Percentiles rank a stretch among this genome's conserved stretches.
Evolutionary conservation across 495 filamentous ascomycete genomes (phyloP).

Genomic region (Aspergillus saccharolyticus): DNA sequence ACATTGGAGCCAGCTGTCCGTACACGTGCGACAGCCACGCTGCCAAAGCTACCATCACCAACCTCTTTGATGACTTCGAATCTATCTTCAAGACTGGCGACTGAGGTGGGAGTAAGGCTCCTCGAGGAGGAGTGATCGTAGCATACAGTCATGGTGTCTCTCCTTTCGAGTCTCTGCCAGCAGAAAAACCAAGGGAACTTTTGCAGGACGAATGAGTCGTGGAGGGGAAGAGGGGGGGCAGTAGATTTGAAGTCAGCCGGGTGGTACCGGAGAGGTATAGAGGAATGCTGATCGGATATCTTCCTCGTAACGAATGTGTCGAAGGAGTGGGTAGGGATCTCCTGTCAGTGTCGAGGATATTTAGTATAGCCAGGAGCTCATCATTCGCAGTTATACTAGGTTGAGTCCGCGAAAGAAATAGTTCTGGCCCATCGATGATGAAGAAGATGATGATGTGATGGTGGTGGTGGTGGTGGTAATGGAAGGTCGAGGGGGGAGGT

Average conservation of each 20-base stretch:
- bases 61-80: constrained; percentile 98
- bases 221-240: background rate
- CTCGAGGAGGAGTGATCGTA: constrained; percentile 56
- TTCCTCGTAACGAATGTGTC: constrained; percentile 10
- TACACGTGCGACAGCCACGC: constrained; percentile 85
- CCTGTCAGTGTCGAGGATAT: constrained; percentile 15
- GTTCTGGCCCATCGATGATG: constrained; percentile 16
- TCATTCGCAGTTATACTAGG: constrained; percentile 20
- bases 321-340: constrained; percentile 14
- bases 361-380: constrained; percentile 21
- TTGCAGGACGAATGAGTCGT: constrained; percentile 9
- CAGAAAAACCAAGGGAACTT: constrained; percentile 34
- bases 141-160: constrained; percentile 60
- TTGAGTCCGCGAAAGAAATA: constrained; percentile 11
- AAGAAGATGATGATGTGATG: no score
- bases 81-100: constrained; percentile 67
- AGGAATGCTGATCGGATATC: constrained; percentile 4
- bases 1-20: constrained; percentile 83
- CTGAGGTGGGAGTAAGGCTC: constrained; percentile 45
- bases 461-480: no score
- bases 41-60: constrained; percentile 97
- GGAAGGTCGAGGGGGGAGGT: constrained; percentile 2
- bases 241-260: constrained; percentile 4
- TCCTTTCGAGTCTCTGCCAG: constrained; percentile 38
- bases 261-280: background rate